Evolutionary conservation across 1,284 basidiomycete species (phyloP), one percentile per base, ranked within the genome.

Genomic region (Phaffia rhodozyma): DNA sequence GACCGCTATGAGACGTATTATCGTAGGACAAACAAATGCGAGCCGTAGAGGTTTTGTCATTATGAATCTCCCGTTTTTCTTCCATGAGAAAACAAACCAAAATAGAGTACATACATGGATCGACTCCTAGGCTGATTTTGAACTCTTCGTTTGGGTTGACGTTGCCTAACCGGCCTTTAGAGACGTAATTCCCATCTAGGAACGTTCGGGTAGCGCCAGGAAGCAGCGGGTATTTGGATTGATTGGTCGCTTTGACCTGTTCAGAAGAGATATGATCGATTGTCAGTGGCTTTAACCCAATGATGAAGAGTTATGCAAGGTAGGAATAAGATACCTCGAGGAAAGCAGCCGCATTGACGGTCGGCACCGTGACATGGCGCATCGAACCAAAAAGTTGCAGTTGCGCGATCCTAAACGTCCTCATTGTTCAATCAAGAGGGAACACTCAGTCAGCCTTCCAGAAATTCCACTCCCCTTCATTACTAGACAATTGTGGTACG

Each of bases 51-150:
- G 13, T 11, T 16, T 16, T 34, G 32, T 43, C 38, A 43, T n/a
- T n/a, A n/a, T n/a, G n/a, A 11, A 43, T 43, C 13, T 43, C 38
- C 13, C 13, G 38, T 11, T 16, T 7, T 16, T 16, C 2, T 43
- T 16, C 0, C 4, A 58, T n/a, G 7, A 21, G n/a, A 38, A 29
- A 25, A 27, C 55, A 38, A 30, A 23, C 18, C 5, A 5, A 18
- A 11, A 2, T 13, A 38, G 6, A 5, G 25, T 23, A 50, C 57
- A n/a, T 49, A 53, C 59, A 50, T 43, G 32, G 32, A 11, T 83
- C 82, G 29, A 77, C 73, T 25, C 82, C 82, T n/a, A 84, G 77
- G 5, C 79, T 79, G 71, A 81, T 82, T 32, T 73, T 71, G 73
- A 84, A 83, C 20, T 73, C 76, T 59, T 82, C 82, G 13, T 78